Evolutionary conservation across 140 eudicot genomes (phyloP).

Genomic region (Oenanthe javanica): DNA sequence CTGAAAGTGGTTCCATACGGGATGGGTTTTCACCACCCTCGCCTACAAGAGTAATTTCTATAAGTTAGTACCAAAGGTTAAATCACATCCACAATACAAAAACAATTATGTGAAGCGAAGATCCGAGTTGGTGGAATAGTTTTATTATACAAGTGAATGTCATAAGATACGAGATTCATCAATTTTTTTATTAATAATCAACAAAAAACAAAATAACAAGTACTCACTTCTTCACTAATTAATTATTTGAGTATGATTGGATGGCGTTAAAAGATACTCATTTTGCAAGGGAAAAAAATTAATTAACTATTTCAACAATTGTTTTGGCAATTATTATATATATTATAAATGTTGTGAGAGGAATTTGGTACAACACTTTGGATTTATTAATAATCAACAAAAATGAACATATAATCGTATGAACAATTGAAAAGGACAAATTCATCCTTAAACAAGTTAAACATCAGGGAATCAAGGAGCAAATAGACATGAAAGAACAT

Average conservation of each 20-base stretch:
- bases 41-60: conserved; percentile 34
- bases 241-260: no score
- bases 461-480: neutral
- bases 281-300: no score
- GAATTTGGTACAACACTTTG: no score
- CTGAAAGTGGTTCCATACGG: conserved; percentile 90
- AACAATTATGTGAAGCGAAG: neutral
- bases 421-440: neutral
- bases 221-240: no score
- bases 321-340: no score
- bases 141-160: neutral
- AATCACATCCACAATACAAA: neutral
- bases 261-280: no score
- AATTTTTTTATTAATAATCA: neutral
- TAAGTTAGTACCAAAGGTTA: neutral
- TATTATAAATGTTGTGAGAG: no score
- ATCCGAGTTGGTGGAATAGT: neutral
- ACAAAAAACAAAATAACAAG: no score
- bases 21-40: conserved; percentile 99
- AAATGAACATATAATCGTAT: neutral
- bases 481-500: neutral
- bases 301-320: no score
- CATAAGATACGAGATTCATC: neutral
- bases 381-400: neutral
- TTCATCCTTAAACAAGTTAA: neutral